Evolutionary conservation across 768 basidiomycete genomes (phyloP), one percentile per base, ranked within the genome.

Genomic region (Amanita exitialis): DNA sequence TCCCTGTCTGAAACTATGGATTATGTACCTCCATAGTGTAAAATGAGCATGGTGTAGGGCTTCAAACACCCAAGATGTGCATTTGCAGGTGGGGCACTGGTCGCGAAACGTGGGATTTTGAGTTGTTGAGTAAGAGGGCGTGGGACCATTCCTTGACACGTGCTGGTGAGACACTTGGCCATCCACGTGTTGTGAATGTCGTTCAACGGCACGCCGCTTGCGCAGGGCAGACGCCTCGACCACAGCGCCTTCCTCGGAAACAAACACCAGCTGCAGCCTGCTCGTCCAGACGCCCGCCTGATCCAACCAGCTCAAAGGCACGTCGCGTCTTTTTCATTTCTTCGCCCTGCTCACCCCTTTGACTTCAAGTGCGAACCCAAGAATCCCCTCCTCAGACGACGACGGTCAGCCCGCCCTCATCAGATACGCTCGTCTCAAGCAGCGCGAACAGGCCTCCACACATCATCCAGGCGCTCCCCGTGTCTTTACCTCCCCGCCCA

Each of bases 201-300:
- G 68, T 90, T 90, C 80, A 76, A 84, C 64, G 77, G 80, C 66
- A 89, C 87, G 65, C 85, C 87, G 52, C 69, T 89, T 58, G 83
- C 82, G 69, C 83, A 87, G 80, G 83, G 82, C 73, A 84, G 86
- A 77, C 82, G 87, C 71, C 79, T 89, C 64, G 86, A 88, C 77
- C 86, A 83, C 65, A 71, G 73, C 64, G 75, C 84, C 46, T 89
- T 90, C 62, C 79, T 87, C 64, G 82, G 80, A 54, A 86, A 84
- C 72, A 66, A 65, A 47, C 66, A 66, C 16, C 66, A 57, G 58
- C 23, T n/a, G 1, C 27, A 44, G 27, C 62, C 56, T 66, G 67
- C 48, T 66, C 64, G 44, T 69, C 73, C 21, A 27, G 36, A 23
- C 51, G 13, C 20, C 16, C 51, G 44, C 44, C 44, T 32, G 36